phyloP scores from a whole-genome alignment of 768 basidiomycete species.

The Mycena metata region DNA sequence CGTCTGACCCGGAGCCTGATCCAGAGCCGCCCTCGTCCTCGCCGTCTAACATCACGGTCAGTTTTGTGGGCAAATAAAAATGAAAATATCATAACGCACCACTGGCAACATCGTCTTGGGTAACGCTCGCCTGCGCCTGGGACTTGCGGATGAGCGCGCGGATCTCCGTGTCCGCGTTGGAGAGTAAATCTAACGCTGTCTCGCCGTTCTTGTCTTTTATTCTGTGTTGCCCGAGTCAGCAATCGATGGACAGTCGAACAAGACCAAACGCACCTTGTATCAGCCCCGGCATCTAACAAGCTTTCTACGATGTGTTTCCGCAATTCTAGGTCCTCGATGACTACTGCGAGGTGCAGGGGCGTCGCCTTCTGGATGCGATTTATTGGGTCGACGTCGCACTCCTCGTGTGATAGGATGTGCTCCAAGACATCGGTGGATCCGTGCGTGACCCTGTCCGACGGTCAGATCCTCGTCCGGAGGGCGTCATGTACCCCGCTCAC shows the following conservation, averaged over 20 bases:
- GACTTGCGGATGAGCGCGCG: slow-evolving; percentile 65
- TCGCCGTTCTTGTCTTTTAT: slow-evolving; percentile 81
- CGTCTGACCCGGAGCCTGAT: slow-evolving; percentile 53
- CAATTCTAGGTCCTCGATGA: slow-evolving; percentile 66
- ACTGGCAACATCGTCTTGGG: slow-evolving; percentile 73
- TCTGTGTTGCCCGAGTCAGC: slow-evolving; percentile 50
- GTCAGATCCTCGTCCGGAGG: slow-evolving; percentile 12
- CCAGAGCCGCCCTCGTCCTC: slow-evolving; percentile 48
- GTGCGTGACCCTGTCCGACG: slow-evolving; percentile 58
- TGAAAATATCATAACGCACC: slow-evolving; percentile 54
- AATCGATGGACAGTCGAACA: slow-evolving; percentile 1
- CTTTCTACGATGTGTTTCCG: slow-evolving; percentile 69
- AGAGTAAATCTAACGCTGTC: slow-evolving; percentile 67
- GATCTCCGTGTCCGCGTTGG: slow-evolving; percentile 65
- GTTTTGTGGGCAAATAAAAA: background rate
- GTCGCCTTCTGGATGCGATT: slow-evolving; percentile 80
- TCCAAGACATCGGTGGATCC: slow-evolving; percentile 78
- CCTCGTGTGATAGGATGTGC: slow-evolving; percentile 78
- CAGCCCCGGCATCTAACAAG: slow-evolving; percentile 84
- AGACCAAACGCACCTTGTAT: slow-evolving; percentile 66
- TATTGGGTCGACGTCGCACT: slow-evolving; percentile 85
- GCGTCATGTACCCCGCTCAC: slow-evolving; percentile 54
- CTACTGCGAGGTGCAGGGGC: slow-evolving; percentile 82
- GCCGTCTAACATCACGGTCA: slow-evolving; percentile 30
- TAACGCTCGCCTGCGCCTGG: slow-evolving; percentile 64